A percentile compares a stretch with the other conserved stretches of the same genome.
Evolutionary conservation across 345 rosid genomes (phyloP).

Genomic region (Isatis tinctoria): DNA sequence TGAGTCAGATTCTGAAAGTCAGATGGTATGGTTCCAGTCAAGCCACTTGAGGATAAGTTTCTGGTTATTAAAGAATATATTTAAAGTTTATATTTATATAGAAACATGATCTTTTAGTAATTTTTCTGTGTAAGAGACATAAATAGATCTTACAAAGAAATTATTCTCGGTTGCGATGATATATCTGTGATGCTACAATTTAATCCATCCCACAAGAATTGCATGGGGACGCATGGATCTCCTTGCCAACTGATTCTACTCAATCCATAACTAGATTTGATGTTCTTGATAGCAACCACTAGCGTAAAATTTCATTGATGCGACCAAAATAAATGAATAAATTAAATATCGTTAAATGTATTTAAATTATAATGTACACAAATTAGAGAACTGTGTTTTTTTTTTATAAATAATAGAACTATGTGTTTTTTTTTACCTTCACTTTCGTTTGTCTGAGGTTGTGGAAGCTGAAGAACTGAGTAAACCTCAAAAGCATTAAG

Average conservation of each 20-base stretch:
- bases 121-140: not conserved
- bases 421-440: slow-evolving; percentile 20
- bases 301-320: not conserved
- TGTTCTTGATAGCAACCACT: slow-evolving; percentile 43
- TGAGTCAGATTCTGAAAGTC: slow-evolving; percentile 23
- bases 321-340: not conserved
- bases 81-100: not conserved
- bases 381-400: not conserved
- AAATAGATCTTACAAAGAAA: slow-evolving; percentile 9
- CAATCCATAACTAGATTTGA: slow-evolving; percentile 31
- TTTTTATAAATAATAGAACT: no score
- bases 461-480: slow-evolving; percentile 10
- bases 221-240: slow-evolving; percentile 50
- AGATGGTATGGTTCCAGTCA: slow-evolving; percentile 27
- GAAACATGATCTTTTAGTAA: not conserved
- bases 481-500: slow-evolving; percentile 24
- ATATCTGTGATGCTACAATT: slow-evolving; percentile 31
- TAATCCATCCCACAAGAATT: slow-evolving; percentile 44
- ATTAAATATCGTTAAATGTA: not conserved
- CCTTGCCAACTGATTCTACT: slow-evolving; percentile 50
- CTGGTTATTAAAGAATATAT: slow-evolving; percentile 9
- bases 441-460: not conserved
- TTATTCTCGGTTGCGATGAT: slow-evolving; percentile 8
- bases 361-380: no score
- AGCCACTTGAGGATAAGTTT: slow-evolving; percentile 37